phyloP scores from a whole-genome alignment of 192 early-diverging fungal species.

The Phlyctochytrium arcticum region DNA sequence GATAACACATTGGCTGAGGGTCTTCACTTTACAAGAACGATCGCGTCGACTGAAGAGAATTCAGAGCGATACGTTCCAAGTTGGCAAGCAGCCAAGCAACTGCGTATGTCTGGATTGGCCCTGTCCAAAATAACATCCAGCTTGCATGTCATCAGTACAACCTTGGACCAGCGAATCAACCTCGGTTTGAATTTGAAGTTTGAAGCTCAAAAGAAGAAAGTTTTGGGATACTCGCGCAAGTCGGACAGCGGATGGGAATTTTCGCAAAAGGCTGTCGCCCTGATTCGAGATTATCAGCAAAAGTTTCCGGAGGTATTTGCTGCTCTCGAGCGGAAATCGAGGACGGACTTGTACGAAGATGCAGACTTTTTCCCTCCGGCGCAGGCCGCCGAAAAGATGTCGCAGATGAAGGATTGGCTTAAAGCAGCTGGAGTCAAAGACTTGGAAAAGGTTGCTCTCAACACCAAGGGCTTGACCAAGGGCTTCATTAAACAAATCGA shows the following conservation, averaged over 20 bases:
- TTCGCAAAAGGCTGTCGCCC: conserved; percentile 67
- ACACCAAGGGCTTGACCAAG: conserved; percentile 62
- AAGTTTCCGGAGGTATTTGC: conserved; percentile 51
- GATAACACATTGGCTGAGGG: conserved; percentile 18
- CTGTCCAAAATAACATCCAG: conserved; percentile 84
- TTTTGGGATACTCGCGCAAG: conserved; percentile 83
- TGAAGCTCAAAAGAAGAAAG: conserved; percentile 80
- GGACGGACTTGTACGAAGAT: conserved; percentile 55
- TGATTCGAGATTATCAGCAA: conserved; percentile 72
- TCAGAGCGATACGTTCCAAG: conserved; percentile 56
- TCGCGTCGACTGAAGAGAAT: conserved; percentile 31
- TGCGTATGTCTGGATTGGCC: conserved; percentile 60
- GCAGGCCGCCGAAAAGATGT: conserved; percentile 40
- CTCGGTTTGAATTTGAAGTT: conserved; percentile 91
- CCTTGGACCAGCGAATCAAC: conserved; percentile 55
- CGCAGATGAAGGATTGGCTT: conserved; percentile 62
- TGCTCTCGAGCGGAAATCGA: conserved; percentile 24
- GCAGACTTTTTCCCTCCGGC: conserved; percentile 57
- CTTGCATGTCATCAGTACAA: conserved; percentile 61
- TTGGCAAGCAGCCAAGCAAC: conserved; percentile 61
- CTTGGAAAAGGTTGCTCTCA: conserved; percentile 60
- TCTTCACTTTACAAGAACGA: conserved; percentile 22
- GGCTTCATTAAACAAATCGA: conserved; percentile 58
- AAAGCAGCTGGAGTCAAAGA: conserved; percentile 56
- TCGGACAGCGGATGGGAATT: conserved; percentile 78